A percentile compares a stretch with the other conserved stretches of the same genome.
Evolutionary conservation across 1,139 yeast genomes (phyloP).

Genomic region (Kazachstania sp.): DNA sequence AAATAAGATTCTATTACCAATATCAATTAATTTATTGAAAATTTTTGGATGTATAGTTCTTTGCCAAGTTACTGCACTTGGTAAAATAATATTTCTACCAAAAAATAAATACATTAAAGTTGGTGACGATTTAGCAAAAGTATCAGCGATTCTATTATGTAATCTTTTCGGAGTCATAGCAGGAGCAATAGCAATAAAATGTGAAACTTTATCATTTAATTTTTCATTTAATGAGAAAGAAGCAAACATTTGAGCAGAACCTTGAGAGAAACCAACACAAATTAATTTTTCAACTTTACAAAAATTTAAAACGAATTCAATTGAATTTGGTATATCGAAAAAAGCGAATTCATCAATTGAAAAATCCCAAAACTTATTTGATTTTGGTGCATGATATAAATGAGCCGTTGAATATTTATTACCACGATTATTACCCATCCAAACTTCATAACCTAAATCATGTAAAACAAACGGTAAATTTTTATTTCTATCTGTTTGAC

Average conservation of each 20-base stretch:
- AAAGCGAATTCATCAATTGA: slow-evolving; percentile 79
- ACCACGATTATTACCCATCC: slow-evolving; percentile 87
- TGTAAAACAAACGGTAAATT: slow-evolving; percentile 72
- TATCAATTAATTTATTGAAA: slow-evolving; percentile 64
- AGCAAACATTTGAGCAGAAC: slow-evolving; percentile 87
- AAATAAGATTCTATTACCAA: slow-evolving; percentile 57
- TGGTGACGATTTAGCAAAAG: slow-evolving; percentile 73
- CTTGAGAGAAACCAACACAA: slow-evolving; percentile 84
- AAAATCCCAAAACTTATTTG: slow-evolving; percentile 67
- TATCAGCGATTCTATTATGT: slow-evolving; percentile 64
- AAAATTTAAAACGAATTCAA: slow-evolving; percentile 50
- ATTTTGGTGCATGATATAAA: slow-evolving; percentile 32
- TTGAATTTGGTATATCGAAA: slow-evolving; percentile 70
- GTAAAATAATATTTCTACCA: slow-evolving; percentile 64
- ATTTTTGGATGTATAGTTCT: slow-evolving; percentile 75
- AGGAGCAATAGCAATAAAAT: slow-evolving; percentile 78
- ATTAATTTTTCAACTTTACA: slow-evolving; percentile 41
- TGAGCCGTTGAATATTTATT: slow-evolving; percentile 71
- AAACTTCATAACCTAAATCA: slow-evolving; percentile 82
- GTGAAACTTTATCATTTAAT: slow-evolving; percentile 58
- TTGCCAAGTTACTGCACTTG: slow-evolving; percentile 78
- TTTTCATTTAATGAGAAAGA: slow-evolving; percentile 38
- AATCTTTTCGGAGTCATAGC: slow-evolving; percentile 91
- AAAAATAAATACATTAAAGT: slow-evolving; percentile 62
- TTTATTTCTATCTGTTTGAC: slow-evolving; percentile 51